phyloP scores from a whole-genome alignment of 164 flowering plant genomes.

The Saururus chinensis region DNA sequence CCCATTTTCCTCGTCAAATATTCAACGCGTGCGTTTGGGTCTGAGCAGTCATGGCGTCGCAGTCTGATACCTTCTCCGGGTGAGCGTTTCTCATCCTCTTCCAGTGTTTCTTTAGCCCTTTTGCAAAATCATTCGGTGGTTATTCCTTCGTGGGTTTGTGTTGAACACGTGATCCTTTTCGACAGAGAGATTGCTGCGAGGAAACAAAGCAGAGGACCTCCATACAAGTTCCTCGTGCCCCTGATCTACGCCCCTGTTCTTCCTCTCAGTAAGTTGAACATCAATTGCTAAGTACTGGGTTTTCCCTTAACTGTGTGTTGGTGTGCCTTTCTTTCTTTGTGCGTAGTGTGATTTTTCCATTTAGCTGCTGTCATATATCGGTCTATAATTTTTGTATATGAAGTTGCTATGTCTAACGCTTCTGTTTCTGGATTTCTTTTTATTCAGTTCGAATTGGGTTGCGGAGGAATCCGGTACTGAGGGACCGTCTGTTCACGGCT shows the following conservation, averaged over 20 bases:
- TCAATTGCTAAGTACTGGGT: too few species aligned
- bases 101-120: too few species aligned
- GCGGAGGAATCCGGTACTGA: constrained; percentile 63
- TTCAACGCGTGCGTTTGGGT: too few species aligned
- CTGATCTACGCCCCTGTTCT: constrained; percentile 86
- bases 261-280: constrained; percentile 64
- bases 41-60: constrained; percentile 13
- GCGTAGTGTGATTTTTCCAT: background rate
- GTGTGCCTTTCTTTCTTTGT: background rate
- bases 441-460: constrained; percentile 66
- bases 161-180: background rate
- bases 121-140: background rate
- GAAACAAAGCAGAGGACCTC: constrained; percentile 35
- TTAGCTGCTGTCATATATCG: background rate
- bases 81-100: constrained; percentile 5
- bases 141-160: background rate
- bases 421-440: background rate
- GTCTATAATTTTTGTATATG: background rate
- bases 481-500: constrained; percentile 79
- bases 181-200: constrained; percentile 29
- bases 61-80: constrained; percentile 19
- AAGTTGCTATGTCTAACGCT: background rate
- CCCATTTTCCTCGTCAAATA: too few species aligned
- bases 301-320: too few species aligned
- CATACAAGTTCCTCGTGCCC: constrained; percentile 66